Conservation (phyloP, 495 filamentous ascomycete species). For the Podospora fimiseda region DNA sequence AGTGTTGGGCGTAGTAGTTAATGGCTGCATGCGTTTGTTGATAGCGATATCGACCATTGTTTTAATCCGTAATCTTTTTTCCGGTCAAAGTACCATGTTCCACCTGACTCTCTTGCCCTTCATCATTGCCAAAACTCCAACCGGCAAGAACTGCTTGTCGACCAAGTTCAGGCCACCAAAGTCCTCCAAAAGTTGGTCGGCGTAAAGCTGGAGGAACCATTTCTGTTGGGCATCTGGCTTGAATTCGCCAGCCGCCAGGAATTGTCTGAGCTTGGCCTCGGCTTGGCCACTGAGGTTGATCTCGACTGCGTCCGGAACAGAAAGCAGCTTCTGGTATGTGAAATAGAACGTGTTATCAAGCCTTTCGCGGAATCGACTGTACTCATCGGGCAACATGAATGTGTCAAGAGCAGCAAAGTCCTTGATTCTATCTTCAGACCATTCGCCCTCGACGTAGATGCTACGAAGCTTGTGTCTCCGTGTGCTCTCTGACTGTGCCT, state of each 20-base stretch:
- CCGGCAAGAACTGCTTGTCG: conserved; percentile 48
- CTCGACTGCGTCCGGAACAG: conserved; percentile 11
- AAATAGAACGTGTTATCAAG: conserved; percentile 9
- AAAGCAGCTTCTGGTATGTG: conserved; percentile 19
- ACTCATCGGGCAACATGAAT: conserved; percentile 49
- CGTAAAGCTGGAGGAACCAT: conserved; percentile 50
- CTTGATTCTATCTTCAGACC: conserved; percentile 1
- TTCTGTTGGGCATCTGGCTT: conserved; percentile 33
- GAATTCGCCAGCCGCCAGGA: conserved; percentile 10
- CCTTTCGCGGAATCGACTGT: conserved; percentile 35
- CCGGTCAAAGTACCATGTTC: conserved; percentile 40
- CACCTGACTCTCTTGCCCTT: conserved; percentile 49
- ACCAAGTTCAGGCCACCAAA: conserved; percentile 49
- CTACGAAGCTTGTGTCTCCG: conserved; percentile 7
- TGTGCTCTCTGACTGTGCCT: conserved; percentile 35
- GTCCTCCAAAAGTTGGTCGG: conserved; percentile 39
- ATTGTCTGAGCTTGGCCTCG: conserved; percentile 11
- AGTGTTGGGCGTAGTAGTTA: not conserved
- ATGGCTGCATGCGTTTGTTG: not conserved
- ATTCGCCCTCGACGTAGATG: conserved; percentile 3
- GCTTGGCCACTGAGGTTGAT: conserved; percentile 20
- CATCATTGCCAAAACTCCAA: conserved; percentile 48
- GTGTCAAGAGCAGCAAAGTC: conserved; percentile 1
- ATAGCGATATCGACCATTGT: conserved; percentile 4
- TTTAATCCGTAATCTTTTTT: conserved; percentile 7